A percentile compares a stretch with the other conserved stretches of the same genome.
phyloP scores from a whole-genome alignment of 352 stramenopile genomes.

The Phytopythium kandeliae region DNA sequence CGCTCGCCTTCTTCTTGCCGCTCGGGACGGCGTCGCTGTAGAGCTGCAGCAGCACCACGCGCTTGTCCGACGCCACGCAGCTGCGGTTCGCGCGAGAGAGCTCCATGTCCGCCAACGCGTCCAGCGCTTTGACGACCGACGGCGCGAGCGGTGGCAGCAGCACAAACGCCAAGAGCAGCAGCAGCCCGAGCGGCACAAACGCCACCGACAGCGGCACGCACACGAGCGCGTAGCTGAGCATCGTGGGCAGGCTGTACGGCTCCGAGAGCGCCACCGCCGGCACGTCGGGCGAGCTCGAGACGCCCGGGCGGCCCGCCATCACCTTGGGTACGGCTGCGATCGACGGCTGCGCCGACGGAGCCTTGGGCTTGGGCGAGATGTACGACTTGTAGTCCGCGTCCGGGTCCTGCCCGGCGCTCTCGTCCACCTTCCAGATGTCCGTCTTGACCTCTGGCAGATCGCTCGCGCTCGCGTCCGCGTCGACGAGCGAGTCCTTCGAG shows the following conservation, averaged over 20 bases:
- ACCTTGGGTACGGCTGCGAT: conserved; percentile 20
- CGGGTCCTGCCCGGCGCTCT: conserved; percentile 17
- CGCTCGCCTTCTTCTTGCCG: conserved; percentile 21
- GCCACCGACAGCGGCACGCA: conserved; percentile 53
- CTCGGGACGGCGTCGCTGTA: conserved; percentile 17
- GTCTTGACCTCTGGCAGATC: conserved; percentile 22
- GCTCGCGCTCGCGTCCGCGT: conserved; percentile 23
- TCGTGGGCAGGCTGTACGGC: conserved; percentile 52
- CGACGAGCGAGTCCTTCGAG: conserved; percentile 51
- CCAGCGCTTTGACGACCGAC: conserved; percentile 46
- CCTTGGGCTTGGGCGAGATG: conserved; percentile 45
- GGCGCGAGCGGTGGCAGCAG: conserved; percentile 44
- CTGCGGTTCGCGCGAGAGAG: conserved; percentile 72
- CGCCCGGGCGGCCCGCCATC: not conserved
- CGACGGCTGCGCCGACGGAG: conserved; percentile 11
- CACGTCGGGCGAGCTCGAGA: conserved; percentile 2
- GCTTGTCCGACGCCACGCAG: conserved; percentile 34
- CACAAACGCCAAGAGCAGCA: conserved; percentile 55
- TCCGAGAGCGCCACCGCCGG: conserved; percentile 10
- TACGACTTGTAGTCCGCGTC: conserved; percentile 40
- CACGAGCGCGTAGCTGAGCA: conserved; percentile 53
- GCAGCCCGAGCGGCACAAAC: conserved; percentile 46
- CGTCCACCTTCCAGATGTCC: conserved; percentile 30
- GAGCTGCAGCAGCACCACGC: conserved; percentile 55
- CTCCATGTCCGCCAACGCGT: conserved; percentile 72